Percentiles rank a stretch among this genome's conserved stretches.
Conservation (phyloP, 768 basidiomycete genomes). For the Imleria badia region DNA sequence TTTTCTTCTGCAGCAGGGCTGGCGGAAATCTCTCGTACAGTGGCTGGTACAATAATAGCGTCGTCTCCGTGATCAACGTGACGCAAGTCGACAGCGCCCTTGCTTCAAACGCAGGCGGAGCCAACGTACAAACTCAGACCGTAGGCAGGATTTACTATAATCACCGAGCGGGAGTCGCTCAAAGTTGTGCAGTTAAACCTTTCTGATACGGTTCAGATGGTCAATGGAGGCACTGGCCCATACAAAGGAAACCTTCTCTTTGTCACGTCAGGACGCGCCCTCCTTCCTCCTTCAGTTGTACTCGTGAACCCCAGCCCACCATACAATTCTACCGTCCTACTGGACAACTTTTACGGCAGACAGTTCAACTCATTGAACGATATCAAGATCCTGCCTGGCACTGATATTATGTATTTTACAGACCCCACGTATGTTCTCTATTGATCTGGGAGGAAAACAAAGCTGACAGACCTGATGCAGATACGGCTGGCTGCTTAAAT, state of each 20-base stretch:
- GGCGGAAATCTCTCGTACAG: constrained; percentile 66
- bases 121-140: constrained; percentile 52
- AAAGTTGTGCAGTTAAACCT: constrained; percentile 49
- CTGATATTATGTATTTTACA: constrained; percentile 73
- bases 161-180: not conserved
- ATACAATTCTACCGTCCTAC: constrained; percentile 63
- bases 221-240: constrained; percentile 67
- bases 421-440: constrained; percentile 54
- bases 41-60: constrained; percentile 62
- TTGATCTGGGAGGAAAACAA: not conserved
- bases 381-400: constrained; percentile 66
- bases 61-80: constrained; percentile 61
- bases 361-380: constrained; percentile 87
- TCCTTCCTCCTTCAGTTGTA: constrained; percentile 58
- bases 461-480: constrained; percentile 31
- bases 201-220: constrained; percentile 62
- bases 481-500: constrained; percentile 62
- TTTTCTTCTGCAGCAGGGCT: constrained; percentile 72
- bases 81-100: constrained; percentile 51
- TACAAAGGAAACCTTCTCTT: constrained; percentile 59
- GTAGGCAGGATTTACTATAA: constrained; percentile 21
- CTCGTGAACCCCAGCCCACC: constrained; percentile 65
- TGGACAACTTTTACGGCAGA: constrained; percentile 79
- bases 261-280: constrained; percentile 63
- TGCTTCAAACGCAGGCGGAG: constrained; percentile 30